Conservation (phyloP, 306 rosid genomes). For the Vigna radiata region DNA sequence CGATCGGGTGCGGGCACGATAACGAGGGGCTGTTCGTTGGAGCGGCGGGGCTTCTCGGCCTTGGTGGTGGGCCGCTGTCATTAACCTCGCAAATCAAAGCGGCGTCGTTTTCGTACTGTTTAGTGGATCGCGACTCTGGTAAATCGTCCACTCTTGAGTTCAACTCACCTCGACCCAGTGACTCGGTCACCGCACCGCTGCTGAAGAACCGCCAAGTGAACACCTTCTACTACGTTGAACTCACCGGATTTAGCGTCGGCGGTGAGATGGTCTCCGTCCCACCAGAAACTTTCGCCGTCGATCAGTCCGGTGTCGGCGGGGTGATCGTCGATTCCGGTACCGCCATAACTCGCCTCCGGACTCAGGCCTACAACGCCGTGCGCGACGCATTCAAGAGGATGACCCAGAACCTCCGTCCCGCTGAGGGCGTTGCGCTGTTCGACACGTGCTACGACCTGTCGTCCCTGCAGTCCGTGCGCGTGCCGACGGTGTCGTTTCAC, state of each 20-base stretch:
- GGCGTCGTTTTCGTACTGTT: slow-evolving; percentile 77
- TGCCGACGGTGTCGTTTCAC: slow-evolving; percentile 83
- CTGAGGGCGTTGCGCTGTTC: slow-evolving; percentile 61
- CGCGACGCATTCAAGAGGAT: slow-evolving; percentile 72
- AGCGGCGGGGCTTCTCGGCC: slow-evolving; percentile 84
- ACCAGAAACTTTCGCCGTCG: slow-evolving; percentile 55
- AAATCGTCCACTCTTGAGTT: slow-evolving; percentile 82
- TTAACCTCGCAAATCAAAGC: slow-evolving; percentile 74
- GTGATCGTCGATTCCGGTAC: slow-evolving; percentile 90
- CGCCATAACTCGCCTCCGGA: slow-evolving; percentile 74
- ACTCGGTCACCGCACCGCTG: slow-evolving; percentile 63
- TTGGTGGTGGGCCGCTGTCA: slow-evolving; percentile 82
- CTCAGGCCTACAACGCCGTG: slow-evolving; percentile 63
- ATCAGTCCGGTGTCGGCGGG: slow-evolving; percentile 69
- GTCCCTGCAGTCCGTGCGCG: slow-evolving; percentile 52
- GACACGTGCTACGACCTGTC: slow-evolving; percentile 90
- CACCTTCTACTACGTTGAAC: slow-evolving; percentile 72
- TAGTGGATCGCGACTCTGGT: slow-evolving; percentile 82
- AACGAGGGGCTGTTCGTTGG: slow-evolving; percentile 85
- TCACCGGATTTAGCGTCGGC: slow-evolving; percentile 80
- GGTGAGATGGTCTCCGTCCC: slow-evolving; percentile 55
- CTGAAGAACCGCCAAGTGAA: slow-evolving; percentile 42
- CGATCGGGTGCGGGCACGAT: slow-evolving; percentile 87
- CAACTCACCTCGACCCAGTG: slow-evolving; percentile 70
- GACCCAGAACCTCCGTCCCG: slow-evolving; percentile 54